Evolutionary conservation across 495 filamentous ascomycete species (phyloP).

Genomic region (Xylaria palmicola): DNA sequence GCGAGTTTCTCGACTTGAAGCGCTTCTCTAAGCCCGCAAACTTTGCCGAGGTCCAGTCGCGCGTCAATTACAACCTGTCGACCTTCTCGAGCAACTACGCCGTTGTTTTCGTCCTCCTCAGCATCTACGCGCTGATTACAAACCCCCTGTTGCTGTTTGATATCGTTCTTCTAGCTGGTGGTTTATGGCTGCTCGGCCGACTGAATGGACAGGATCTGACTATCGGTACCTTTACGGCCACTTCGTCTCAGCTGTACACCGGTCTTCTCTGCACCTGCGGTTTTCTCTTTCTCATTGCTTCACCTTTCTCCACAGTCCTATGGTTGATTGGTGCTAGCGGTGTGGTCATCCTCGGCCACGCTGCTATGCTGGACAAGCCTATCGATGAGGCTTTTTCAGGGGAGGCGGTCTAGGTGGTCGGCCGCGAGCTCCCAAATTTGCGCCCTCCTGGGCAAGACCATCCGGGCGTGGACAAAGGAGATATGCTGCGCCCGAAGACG

Average conservation of each 20-base stretch:
- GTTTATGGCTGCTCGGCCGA: constrained; percentile 87
- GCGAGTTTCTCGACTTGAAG: constrained; percentile 95
- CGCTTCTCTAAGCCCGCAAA: constrained; percentile 89
- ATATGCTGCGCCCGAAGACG: constrained; percentile 53
- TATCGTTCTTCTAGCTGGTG: constrained; percentile 78
- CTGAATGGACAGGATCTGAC: constrained; percentile 85
- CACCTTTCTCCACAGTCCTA: constrained; percentile 74
- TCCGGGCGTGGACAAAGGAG: constrained; percentile 74
- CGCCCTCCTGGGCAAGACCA: constrained; percentile 98
- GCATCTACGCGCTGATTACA: constrained; percentile 90
- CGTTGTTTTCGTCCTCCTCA: constrained; percentile 87
- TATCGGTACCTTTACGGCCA: constrained; percentile 75
- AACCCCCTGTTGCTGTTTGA: constrained; percentile 84
- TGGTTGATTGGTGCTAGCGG: constrained; percentile 95
- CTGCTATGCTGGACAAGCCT: constrained; percentile 94
- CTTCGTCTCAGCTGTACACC: constrained; percentile 94
- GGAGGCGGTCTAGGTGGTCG: constrained; percentile 99
- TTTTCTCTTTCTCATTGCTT: constrained; percentile 79
- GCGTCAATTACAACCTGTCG: constrained; percentile 94
- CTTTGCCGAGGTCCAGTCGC: constrained; percentile 87
- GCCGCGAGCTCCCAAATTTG: constrained; percentile 96
- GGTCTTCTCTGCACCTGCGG: constrained; percentile 75
- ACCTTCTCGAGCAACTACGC: constrained; percentile 99
- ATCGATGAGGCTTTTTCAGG: constrained; percentile 99
- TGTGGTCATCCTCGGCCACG: constrained; percentile 91